These are phyloP conservation scores for Nemophila menziesii DNA, from an alignment of 257 asterid genomes.

Conservation along the genomic window DNA sequence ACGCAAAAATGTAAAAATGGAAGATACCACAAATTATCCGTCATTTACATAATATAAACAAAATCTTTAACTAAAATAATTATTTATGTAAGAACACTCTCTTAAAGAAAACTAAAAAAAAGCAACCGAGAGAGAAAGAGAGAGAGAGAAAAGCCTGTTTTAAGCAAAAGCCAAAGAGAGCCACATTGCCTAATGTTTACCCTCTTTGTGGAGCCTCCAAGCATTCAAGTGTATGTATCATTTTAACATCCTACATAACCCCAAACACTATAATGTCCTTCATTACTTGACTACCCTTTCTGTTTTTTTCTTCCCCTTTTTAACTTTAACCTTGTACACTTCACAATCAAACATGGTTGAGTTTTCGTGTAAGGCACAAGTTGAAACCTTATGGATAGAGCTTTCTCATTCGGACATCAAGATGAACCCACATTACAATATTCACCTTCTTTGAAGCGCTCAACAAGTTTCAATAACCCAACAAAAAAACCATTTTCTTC, in stretches of 20 bases:
- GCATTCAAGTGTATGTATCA: too few relatives aligned
- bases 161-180: not conserved
- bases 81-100: not conserved
- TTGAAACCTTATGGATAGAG: slow-evolving; percentile 35
- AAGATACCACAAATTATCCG: too few relatives aligned
- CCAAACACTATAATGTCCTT: not conserved
- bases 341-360: slow-evolving; percentile 33
- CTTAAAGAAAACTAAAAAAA: not conserved
- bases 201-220: not conserved
- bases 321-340: slow-evolving; percentile 12
- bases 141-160: not conserved
- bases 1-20: too few relatives aligned
- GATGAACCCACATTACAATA: slow-evolving; percentile 14
- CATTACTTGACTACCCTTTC: slow-evolving; percentile 11
- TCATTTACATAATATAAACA: not conserved
- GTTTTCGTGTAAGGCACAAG: not conserved
- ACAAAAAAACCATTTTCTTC: slow-evolving; percentile 21
- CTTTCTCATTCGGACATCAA: slow-evolving; percentile 22
- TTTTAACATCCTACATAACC: not conserved
- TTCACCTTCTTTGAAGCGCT: slow-evolving; percentile 6
- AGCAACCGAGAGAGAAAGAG: too few relatives aligned
- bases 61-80: too few relatives aligned
- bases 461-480: slow-evolving; percentile 16
- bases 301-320: slow-evolving; percentile 9
- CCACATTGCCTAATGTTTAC: not conserved